Base-by-base conservation (phyloP, 1,139 yeast genomes). In the Nakaseomyces glabratus region DNA sequence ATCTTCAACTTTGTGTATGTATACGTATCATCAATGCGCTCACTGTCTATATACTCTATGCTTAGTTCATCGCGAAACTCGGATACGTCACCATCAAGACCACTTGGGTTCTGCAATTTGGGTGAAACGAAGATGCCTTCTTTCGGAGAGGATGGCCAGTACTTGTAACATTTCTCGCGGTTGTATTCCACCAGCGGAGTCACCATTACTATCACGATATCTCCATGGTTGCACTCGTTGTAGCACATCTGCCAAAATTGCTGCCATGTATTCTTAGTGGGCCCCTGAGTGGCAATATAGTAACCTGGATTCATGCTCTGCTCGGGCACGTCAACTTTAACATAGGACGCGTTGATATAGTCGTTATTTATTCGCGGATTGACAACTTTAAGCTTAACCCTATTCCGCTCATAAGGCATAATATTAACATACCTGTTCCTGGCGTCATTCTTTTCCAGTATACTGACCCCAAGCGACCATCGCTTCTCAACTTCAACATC, bases 171-270 rank as follows among this genome's bases (percentile, higher is more conserved):
- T 56, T 88, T 86, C 35, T 66, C 71, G 3, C 68, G 64, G 2
- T 62, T 62, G 17, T 65, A 61, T 51, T 85, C 95, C 11, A 57
- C 57, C 34, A 86, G 57, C 0, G 94, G 93, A 0, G 98, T 88
- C 31, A 90, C 75, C 97, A 88, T 90, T 9, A 84, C 78, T 7
- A 90, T 65, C 1, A 79, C 72, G 1, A 82, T 68, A 11, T 66
- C 59, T 11, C 62, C 58, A 24, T 63, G 61, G 3, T 62, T 61
- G 18, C 49, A 57, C 43, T 71, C 67, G 33, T 68, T 62, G 44
- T 66, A 71, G 24, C 82, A 74, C 95, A 85, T 85, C 38, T 78
- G 76, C 98, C 95, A 88, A 53, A 84, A 85, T 49, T 82, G 88
- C 24, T 62, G 67, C 36, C 66, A 62, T 0, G 96, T 86, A 9